phyloP scores from a whole-genome alignment of 2,329 filamentous ascomycete genomes.

The Mycosphaerella arachidis region DNA sequence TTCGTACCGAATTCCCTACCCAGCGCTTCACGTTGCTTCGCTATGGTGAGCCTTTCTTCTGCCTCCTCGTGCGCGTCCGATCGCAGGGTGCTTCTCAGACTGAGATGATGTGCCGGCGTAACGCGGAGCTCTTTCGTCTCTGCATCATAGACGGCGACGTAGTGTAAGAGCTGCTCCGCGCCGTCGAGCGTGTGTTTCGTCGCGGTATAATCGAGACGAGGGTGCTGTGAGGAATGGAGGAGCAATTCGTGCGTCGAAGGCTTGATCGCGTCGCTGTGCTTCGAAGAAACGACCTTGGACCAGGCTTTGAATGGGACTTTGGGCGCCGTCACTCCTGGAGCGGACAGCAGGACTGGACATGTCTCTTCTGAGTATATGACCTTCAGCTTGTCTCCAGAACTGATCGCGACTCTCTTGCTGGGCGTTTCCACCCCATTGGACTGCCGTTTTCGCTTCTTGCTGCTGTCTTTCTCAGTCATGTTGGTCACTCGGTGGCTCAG shows the following conservation, averaged over 20 bases:
- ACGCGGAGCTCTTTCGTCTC: conserved; percentile 50
- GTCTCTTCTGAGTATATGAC: conserved; percentile 25
- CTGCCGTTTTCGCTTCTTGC: conserved; percentile 50
- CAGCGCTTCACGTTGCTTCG: conserved; percentile 63
- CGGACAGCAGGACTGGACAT: conserved; percentile 31
- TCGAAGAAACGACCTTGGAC: conserved; percentile 31
- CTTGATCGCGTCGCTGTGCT: conserved; percentile 29
- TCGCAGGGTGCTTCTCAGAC: conserved; percentile 49
- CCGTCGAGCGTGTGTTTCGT: conserved; percentile 26
- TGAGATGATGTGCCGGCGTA: conserved; percentile 51
- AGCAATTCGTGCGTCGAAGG: conserved; percentile 48
- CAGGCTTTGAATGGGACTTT: conserved; percentile 48
- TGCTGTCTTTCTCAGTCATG: conserved; percentile 33
- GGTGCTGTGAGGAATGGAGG: conserved; percentile 57
- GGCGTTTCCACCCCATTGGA: conserved; percentile 42
- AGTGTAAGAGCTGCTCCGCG: conserved; percentile 53
- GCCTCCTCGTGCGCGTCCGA: conserved; percentile 41
- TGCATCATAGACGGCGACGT: conserved; percentile 58
- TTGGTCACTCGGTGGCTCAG: background rate
- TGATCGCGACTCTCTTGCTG: conserved; percentile 34
- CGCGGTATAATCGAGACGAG: conserved; percentile 57
- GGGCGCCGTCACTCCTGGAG: conserved; percentile 41
- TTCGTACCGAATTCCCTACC: conserved; percentile 79
- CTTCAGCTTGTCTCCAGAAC: conserved; percentile 21
- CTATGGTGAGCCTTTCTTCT: conserved; percentile 38